Evolutionary conservation across 2,329 filamentous ascomycete genomes (phyloP).

Genomic region (Fusarium sambucinum): DNA sequence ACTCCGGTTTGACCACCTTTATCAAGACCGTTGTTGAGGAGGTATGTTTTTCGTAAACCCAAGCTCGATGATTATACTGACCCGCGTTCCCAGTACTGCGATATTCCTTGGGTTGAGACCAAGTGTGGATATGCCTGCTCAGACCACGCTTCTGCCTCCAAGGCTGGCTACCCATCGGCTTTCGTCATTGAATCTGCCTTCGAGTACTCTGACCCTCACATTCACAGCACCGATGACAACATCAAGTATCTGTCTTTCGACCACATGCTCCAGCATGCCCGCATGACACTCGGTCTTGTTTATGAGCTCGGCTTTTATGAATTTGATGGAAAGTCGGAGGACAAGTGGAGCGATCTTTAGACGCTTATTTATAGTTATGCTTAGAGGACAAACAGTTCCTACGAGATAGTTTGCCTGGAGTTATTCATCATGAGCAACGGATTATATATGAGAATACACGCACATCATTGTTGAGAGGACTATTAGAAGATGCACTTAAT

Average conservation of each 20-base stretch:
- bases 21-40: conserved; percentile 87
- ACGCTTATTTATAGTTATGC: neutral
- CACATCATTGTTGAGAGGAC: conserved; percentile 9
- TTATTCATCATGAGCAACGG: conserved; percentile 26
- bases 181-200: conserved; percentile 83
- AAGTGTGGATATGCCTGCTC: conserved; percentile 90
- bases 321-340: conserved; percentile 62
- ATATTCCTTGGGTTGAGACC: conserved; percentile 86
- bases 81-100: conserved; percentile 74
- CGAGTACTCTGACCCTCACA: conserved; percentile 73
- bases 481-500: neutral
- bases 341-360: conserved; percentile 55
- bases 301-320: conserved; percentile 86
- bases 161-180: conserved; percentile 79
- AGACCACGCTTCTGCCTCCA: conserved; percentile 79
- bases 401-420: neutral
- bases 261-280: conserved; percentile 92
- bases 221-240: conserved; percentile 77
- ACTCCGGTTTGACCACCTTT: conserved; percentile 83
- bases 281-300: conserved; percentile 83
- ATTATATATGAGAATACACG: conserved; percentile 31
- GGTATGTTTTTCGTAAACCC: conserved; percentile 38
- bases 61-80: conserved; percentile 2
- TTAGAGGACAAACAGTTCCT: conserved; percentile 1
- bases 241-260: conserved; percentile 82